Base-by-base conservation (phyloP, 345 rosid genomes). In the Chamaenerion angustifolium region DNA sequence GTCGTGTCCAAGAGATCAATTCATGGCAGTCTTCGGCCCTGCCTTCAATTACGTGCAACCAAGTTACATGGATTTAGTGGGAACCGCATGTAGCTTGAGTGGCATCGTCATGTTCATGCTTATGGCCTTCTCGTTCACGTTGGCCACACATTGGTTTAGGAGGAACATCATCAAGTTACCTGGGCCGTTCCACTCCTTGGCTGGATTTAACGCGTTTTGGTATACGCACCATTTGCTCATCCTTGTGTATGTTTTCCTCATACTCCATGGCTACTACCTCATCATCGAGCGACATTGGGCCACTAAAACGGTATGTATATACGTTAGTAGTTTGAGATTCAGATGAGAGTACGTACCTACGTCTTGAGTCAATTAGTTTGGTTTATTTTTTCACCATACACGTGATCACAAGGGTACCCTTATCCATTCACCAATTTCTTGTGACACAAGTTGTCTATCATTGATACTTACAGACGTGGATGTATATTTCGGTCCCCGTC, bases 201-300 rank as follows among this genome's bases (percentile, higher is more conserved):
- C 89, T 0, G 96, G 98, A 19, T 92, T 92, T 62, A 92, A 92
- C 69, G 60, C 96, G 46, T 87, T 92, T 56, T 87, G 98, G 96
- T 87, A 82, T 64, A 71, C 98, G 12, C 96, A 92, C 63, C 98
- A 92, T 70, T 67, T 92, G 75, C 67, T 92, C 6, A 63, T 49
- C 16, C 49, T 87, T 47, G 95, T 74, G 48, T 87, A 92, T 65
- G 15, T 82, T 43, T 66, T 87, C 42, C 64, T 80, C 8, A 50
- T 88, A 49, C 4, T 80, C 51, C 98, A 92, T 58, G 95, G 98
- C 55, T 73, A 69, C 69, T 62, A 60, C 72, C 84, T 92, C 53
- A 66, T 92, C 64, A 16, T 82, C 43, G 45, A 48, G 45, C 74
- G 78, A 68, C 86, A 90, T 16, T 84, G 96, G 95, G 66, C 77